These are phyloP conservation scores for Geotrichum australiense DNA, from an alignment of 1,139 yeast genomes.

Conservation along the genomic window DNA sequence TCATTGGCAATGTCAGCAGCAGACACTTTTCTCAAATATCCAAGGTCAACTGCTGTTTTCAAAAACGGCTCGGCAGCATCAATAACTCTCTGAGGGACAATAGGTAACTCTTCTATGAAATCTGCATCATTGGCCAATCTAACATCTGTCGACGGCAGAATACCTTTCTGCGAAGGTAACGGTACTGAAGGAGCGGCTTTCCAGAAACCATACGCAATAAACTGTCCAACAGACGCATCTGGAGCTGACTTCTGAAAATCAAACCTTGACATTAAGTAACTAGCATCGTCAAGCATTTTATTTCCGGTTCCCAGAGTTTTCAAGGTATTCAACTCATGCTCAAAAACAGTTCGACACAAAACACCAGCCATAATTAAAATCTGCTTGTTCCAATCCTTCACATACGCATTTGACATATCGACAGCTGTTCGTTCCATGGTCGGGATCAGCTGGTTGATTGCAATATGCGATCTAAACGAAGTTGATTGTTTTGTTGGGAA, in stretches of 20 bases:
- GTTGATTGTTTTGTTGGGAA: conserved; percentile 41
- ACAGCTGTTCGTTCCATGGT: conserved; percentile 41
- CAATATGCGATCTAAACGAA: conserved; percentile 35
- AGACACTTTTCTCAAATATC: conserved; percentile 25
- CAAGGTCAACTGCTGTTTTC: conserved; percentile 25
- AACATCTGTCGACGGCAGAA: conserved; percentile 30
- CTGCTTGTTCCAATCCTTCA: conserved; percentile 39
- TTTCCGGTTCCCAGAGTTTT: conserved; percentile 6
- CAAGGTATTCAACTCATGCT: conserved; percentile 30
- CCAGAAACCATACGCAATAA: conserved; percentile 36
- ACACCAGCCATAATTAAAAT: conserved; percentile 37
- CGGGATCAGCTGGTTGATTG: conserved; percentile 38
- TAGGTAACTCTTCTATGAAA: conserved; percentile 30
- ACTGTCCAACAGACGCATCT: conserved; percentile 33
- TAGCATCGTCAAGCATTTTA: conserved; percentile 22
- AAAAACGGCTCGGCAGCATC: conserved; percentile 28
- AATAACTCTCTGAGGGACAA: conserved; percentile 28
- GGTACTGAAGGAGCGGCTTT: conserved; percentile 26
- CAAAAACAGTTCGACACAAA: conserved; percentile 35
- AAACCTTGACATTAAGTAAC: conserved; percentile 30
- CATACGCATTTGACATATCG: conserved; percentile 38
- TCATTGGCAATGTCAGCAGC: conserved; percentile 28
- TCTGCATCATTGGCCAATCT: conserved; percentile 29
- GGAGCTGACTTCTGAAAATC: conserved; percentile 34
- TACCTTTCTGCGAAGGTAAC: conserved; percentile 33